Conservation (phyloP, 495 filamentous ascomycete genomes). For the Evernia prunastri region DNA sequence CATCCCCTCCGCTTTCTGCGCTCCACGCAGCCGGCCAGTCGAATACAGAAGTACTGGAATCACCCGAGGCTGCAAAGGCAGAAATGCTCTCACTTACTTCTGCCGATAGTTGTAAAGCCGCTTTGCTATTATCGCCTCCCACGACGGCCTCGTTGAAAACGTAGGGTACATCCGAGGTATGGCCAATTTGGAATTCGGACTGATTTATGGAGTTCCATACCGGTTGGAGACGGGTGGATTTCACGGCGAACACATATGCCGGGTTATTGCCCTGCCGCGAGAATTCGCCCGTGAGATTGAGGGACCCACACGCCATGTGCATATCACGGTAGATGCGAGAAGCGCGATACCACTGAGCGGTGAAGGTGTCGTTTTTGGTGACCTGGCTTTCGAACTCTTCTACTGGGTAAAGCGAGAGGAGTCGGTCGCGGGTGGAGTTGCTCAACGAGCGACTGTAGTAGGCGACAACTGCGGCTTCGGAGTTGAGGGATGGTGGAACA, state of each 20-base stretch:
- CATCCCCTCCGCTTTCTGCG: neutral
- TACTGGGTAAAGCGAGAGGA: neutral
- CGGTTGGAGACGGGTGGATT: neutral
- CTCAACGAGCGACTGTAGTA: neutral
- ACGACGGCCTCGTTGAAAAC: neutral
- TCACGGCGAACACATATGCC: neutral
- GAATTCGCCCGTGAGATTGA: neutral
- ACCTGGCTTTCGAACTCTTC: neutral
- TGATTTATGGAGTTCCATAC: neutral
- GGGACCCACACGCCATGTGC: neutral
- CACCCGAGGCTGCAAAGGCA: neutral
- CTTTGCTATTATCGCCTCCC: neutral
- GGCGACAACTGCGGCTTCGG: neutral
- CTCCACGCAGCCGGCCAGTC: neutral
- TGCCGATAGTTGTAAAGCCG: neutral
- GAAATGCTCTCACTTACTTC: neutral
- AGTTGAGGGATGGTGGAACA: neutral
- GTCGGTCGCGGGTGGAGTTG: neutral
- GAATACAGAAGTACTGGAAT: neutral
- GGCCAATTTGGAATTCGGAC: neutral
- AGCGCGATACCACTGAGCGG: neutral
- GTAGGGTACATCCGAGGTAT: neutral
- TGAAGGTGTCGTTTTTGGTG: neutral
- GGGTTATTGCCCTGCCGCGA: neutral
- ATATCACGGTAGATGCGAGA: neutral